Base-by-base conservation (phyloP, 164 flowering plant species). In the Cinnamomum micranthum region DNA sequence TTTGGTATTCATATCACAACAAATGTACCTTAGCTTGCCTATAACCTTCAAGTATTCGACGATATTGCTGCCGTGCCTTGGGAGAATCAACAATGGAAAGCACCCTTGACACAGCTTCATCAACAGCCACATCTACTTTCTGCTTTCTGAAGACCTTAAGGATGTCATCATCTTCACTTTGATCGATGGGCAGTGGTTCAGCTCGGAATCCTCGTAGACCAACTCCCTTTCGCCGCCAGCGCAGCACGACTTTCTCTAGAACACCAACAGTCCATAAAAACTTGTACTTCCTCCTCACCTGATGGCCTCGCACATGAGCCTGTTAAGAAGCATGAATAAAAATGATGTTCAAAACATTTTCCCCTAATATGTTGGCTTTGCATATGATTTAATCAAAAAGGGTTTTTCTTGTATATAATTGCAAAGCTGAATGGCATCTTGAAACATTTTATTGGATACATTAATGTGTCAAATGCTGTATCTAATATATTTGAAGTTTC, bases 251-350 rank as follows among this genome's bases (percentile, higher is more conserved):
- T 85, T 93, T 96, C 64, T 96, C 99, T 70, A 93, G 79, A 71
- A 96, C 72, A 47, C 98, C 86, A 68, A 90, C 97, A 68, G 97
- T 93, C 98, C 97, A 93, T 71, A 91, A 77, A 58, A 90, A 76
- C 19, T 81, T 85, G 75, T 91, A 92, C 62, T 92, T 75, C 88
- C 88, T 91, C 77, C 98, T 88, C 11, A 88, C 90, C 81, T 91
- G 98, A 79, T 96, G 90, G 19, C 98, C 98, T 82, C 99, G 86
- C 68, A 93, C 90, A 85, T 88, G 97, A 77, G 99, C 98, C 98
- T 96, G 91, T 80, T 74, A 79, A 79, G 62, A 68, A 22, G 35
- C 35, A 52, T 52, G 14, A 52, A 52, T 52, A 17, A 52, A 17
- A 52, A 52, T 52, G 17, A 52, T 0, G 59, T 52, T 52, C 59